A percentile compares a stretch with the other conserved stretches of the same genome.
These are phyloP conservation scores for Apostasia ramifera DNA, from an alignment of 106 monocot genomes.

Conservation along the genomic window DNA sequence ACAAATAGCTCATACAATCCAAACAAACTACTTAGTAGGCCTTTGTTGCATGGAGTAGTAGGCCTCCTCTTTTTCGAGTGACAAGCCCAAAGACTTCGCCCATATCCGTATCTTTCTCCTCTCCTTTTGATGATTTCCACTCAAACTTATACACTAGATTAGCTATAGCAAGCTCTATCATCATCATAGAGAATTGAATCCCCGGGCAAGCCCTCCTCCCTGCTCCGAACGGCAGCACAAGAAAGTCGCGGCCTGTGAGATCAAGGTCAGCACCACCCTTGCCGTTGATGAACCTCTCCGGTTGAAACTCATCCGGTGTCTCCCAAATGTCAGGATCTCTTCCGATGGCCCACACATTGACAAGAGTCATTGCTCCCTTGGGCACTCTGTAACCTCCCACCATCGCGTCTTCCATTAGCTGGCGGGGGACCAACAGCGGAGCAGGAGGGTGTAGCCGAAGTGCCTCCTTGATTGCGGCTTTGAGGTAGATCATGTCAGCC, in stretches of 20 bases:
- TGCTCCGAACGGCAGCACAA: slow-evolving; percentile 20
- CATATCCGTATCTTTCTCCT: background rate
- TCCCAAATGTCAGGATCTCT: slow-evolving; percentile 22
- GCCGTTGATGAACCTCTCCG: slow-evolving; percentile 10
- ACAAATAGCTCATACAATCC: no score
- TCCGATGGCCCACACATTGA: slow-evolving; percentile 23
- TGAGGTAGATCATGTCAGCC: slow-evolving; percentile 4
- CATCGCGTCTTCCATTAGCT: slow-evolving; percentile 8
- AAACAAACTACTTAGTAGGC: no score
- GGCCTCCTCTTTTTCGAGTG: background rate
- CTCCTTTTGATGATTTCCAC: background rate
- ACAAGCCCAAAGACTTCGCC: background rate
- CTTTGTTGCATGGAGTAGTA: background rate
- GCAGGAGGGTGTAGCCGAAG: slow-evolving; percentile 21
- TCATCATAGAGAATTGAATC: slow-evolving; percentile 5
- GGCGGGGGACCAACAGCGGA: slow-evolving; percentile 18
- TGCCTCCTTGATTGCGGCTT: slow-evolving; percentile 23
- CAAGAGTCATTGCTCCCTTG: background rate
- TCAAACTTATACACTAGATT: slow-evolving; percentile 11
- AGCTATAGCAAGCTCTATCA: slow-evolving; percentile 16
- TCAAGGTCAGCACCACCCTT: background rate
- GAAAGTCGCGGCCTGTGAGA: slow-evolving; percentile 9
- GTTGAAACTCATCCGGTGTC: slow-evolving; percentile 8
- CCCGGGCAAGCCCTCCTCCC: slow-evolving; percentile 27
- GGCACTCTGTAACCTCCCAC: slow-evolving; percentile 18